phyloP scores from a whole-genome alignment of 495 filamentous ascomycete genomes.

The Hypoxylon lienhwacheense region DNA sequence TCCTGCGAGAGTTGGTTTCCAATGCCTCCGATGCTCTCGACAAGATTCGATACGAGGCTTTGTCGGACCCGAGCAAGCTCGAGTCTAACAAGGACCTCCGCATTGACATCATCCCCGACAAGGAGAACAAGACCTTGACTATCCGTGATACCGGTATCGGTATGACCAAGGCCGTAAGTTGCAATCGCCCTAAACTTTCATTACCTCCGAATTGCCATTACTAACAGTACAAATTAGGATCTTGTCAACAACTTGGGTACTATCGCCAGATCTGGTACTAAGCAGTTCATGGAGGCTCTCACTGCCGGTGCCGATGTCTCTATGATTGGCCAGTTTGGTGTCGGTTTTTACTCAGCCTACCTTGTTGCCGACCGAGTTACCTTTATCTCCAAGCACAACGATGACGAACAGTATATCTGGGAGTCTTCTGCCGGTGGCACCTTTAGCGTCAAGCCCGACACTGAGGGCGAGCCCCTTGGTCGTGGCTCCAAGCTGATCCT shows the following conservation, averaged over 20 bases:
- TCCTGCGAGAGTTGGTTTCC: conserved; percentile 95
- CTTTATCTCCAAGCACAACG: conserved; percentile 96
- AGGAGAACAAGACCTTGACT: conserved; percentile 94
- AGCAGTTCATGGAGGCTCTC: conserved; percentile 99
- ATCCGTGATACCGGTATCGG: conserved; percentile 98
- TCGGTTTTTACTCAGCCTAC: conserved; percentile 99
- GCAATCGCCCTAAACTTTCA: background rate
- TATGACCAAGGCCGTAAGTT: conserved; percentile 98
- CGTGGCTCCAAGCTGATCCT: conserved; percentile 98
- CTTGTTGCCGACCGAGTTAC: conserved; percentile 96
- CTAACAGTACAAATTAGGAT: conserved; percentile 58
- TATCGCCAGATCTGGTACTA: conserved; percentile 97
- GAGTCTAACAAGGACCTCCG: conserved; percentile 95
- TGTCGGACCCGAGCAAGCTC: conserved; percentile 96
- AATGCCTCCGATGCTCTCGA: conserved; percentile 98
- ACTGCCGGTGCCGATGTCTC: conserved; percentile 98
- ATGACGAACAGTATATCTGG: conserved; percentile 99
- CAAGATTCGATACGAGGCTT: conserved; percentile 98
- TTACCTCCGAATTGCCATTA: background rate
- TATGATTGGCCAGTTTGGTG: conserved; percentile 99
- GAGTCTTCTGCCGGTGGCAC: conserved; percentile 97
- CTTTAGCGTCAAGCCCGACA: conserved; percentile 90
- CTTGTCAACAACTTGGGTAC: conserved; percentile 99
- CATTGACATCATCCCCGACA: conserved; percentile 96
- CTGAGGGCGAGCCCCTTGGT: conserved; percentile 84